Evolutionary conservation across 2,329 filamentous ascomycete species (phyloP).

Genomic region (Ilyonectria robusta): DNA sequence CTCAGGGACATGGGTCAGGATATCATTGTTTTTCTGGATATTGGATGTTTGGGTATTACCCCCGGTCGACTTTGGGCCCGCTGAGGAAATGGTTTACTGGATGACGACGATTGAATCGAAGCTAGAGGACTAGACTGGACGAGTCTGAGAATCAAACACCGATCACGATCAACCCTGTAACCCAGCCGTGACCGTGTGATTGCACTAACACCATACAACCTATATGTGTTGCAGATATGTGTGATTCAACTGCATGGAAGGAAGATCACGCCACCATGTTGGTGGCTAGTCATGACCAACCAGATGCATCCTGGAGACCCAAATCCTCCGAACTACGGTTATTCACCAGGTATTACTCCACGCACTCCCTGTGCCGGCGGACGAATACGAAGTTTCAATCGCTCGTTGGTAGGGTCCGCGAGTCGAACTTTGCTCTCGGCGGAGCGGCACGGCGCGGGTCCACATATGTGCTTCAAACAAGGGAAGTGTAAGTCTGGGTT

Average conservation of each 20-base stretch:
- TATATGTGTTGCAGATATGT: neutral
- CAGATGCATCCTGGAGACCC: too few species aligned
- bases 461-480: neutral
- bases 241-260: neutral
- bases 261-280: neutral
- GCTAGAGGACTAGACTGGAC: neutral
- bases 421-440: too few species aligned
- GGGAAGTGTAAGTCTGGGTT: neutral
- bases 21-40: neutral
- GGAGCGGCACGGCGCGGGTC: neutral
- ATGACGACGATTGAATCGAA: neutral
- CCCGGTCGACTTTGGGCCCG: neutral
- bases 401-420: too few species aligned
- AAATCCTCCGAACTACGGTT: too few species aligned
- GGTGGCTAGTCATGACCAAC: neutral
- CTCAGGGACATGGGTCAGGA: constrained; percentile 37
- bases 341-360: too few species aligned
- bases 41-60: neutral
- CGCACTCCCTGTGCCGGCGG: too few species aligned
- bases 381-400: too few species aligned
- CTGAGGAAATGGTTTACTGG: neutral
- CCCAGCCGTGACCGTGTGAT: neutral
- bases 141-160: neutral
- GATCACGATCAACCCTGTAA: neutral
- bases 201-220: neutral